Base-by-base conservation (phyloP, 1,139 yeast genomes). In the Kurtzmaniella quercitrusa region DNA sequence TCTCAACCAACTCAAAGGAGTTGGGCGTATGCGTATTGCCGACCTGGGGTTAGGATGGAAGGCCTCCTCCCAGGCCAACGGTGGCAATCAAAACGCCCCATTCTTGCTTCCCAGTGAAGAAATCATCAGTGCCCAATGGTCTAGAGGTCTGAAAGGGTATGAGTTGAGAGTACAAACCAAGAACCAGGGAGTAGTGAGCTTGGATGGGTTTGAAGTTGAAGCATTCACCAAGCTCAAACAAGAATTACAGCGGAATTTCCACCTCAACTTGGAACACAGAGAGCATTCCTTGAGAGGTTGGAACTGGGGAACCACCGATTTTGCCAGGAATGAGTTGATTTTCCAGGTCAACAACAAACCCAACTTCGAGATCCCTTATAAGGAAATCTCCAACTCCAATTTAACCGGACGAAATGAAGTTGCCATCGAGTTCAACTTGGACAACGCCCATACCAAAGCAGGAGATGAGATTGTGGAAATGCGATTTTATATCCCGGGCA, bases 1-100 rank as follows among this genome's bases (percentile, higher is more conserved):
- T 62, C 73, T 89, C 60, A 91, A 94, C 65, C 96, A 87, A 63
- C 86, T 96, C 48, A 81, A 82, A 53, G 73, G 77, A 44, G 78
- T 81, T 39, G 99, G 99, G 16, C 83, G 95, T 55, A 85, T 93
- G 77, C 88, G 98, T 65, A 79, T 94, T 51, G 96, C 97, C 9
- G 93, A 86, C 51, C 83, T 94, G 15, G 99, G 99, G 41, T 76
- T 93, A 38, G 99, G 99, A 41, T 93, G 99, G 99, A 93, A 91
- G 59, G 89, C 90, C 0, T 53, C 65, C 5, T 52, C 52, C n/a
- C 27, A 19, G 16, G 44, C 61, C 12, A 54, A 55, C 34, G 56
- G 51, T 39, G 73, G 80, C 12, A 61, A 62, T n/a, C 70, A 75
- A 50, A 74, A 75, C 39, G 82, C 81, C 41, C 97, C 98, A 15